Percentiles rank a stretch among this genome's conserved stretches.
Evolutionary conservation across 176 grass and related monocot genomes (phyloP).

Genomic region (Hsuehochloa calcarea): DNA sequence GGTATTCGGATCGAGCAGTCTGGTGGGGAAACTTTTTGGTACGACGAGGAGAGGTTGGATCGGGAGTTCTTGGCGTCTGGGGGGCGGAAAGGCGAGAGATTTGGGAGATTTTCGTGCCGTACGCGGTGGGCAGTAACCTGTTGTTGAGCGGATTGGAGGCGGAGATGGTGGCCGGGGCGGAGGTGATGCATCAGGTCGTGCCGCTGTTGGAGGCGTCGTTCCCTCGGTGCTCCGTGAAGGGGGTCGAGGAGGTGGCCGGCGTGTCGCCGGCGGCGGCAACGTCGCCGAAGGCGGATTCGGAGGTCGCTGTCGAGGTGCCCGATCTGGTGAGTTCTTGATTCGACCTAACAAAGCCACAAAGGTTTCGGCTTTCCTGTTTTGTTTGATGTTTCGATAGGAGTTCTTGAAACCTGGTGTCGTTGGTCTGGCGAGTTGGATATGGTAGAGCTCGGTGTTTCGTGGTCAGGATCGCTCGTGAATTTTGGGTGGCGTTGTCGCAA

Average conservation of each 20-base stretch:
- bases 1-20: neutral
- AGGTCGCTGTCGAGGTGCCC: constrained; percentile 36
- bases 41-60: constrained; percentile 21
- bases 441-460: neutral
- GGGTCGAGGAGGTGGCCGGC: constrained; percentile 34
- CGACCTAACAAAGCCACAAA: neutral
- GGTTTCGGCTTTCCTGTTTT: neutral
- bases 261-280: constrained; percentile 17
- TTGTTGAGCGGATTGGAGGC: neutral
- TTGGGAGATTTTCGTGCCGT: constrained; percentile 7
- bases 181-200: constrained; percentile 66
- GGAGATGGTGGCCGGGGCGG: constrained; percentile 81
- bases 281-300: constrained; percentile 27
- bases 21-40: neutral
- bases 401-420: neutral
- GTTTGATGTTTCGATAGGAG: neutral
- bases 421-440: neutral
- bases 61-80: constrained; percentile 12
- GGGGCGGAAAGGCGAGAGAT: constrained; percentile 4
- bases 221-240: constrained; percentile 40
- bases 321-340: constrained; percentile 59
- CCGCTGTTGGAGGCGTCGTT: constrained; percentile 48
- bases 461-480: neutral
- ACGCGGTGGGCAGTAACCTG: neutral
- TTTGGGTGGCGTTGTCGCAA: neutral